Conservation (phyloP, 2,329 filamentous ascomycete species). For the Taxawa tesnikishii region DNA sequence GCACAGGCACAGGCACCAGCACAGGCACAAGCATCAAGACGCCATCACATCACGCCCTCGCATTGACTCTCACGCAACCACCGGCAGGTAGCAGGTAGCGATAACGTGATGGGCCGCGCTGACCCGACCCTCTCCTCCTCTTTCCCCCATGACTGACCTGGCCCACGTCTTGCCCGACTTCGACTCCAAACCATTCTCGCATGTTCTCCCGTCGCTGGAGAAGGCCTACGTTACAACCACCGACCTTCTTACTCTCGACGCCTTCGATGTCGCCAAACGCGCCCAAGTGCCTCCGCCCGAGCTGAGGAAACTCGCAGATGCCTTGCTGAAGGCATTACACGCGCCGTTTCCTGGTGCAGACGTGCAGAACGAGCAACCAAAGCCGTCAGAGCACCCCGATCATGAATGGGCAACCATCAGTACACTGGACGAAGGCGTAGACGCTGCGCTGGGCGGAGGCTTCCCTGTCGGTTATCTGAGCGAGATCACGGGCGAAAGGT, state of each 20-base stretch:
- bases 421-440: conserved; percentile 64
- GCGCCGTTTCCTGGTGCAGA: conserved; percentile 38
- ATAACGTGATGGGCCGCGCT: too few species aligned
- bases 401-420: conserved; percentile 52
- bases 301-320: conserved; percentile 58
- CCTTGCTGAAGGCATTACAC: conserved; percentile 56
- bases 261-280: conserved; percentile 71
- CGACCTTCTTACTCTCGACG: conserved; percentile 77
- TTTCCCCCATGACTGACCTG: conserved; percentile 66
- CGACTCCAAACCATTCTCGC: conserved; percentile 54
- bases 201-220: conserved; percentile 71
- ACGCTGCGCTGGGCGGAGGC: conserved; percentile 62
- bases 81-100: not conserved
- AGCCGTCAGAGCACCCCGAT: conserved; percentile 8
- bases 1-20: too few species aligned
- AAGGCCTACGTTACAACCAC: conserved; percentile 62
- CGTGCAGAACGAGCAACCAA: not conserved
- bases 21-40: too few species aligned
- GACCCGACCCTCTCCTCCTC: conserved; percentile 1
- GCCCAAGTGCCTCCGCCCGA: conserved; percentile 72
- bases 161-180: conserved; percentile 72
- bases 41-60: not conserved
- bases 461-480: conserved; percentile 71
- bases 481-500: conserved; percentile 87
- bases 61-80: not conserved